phyloP scores from a whole-genome alignment of 2,329 filamentous ascomycete genomes.

The Xylariales sp. region DNA sequence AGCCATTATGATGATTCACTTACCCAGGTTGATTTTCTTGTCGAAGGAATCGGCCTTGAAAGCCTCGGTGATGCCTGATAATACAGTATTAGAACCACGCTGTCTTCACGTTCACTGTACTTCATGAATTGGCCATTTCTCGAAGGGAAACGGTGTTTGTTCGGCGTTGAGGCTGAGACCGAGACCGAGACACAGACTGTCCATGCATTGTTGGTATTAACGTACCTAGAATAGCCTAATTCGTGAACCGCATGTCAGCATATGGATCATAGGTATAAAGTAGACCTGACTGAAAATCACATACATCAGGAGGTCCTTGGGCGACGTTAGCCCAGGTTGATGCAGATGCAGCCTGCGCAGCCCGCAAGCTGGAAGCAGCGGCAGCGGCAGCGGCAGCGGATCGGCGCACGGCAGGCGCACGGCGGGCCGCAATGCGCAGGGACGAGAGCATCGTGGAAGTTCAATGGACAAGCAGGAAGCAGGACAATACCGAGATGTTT shows the following conservation, averaged over 20 bases:
- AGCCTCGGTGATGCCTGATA: constrained; percentile 83
- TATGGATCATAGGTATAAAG: not conserved
- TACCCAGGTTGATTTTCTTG: constrained; percentile 97
- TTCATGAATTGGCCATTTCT: constrained; percentile 17
- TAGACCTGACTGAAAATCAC: constrained; percentile 1
- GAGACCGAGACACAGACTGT: not conserved
- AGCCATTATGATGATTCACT: constrained; percentile 19
- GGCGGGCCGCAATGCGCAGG: constrained; percentile 48
- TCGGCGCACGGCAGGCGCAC: constrained; percentile 34
- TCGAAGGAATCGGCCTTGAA: constrained; percentile 94
- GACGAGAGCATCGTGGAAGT: constrained; percentile 56
- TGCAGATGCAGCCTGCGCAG: constrained; percentile 61
- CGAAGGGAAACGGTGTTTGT: constrained; percentile 13
- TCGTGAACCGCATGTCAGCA: constrained; percentile 31
- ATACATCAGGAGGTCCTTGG: constrained; percentile 71
- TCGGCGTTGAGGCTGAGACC: no score
- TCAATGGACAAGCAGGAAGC: no score
- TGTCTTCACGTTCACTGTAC: constrained; percentile 10
- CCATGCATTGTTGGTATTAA: no score
- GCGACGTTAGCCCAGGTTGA: constrained; percentile 89
- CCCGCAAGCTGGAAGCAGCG: constrained; percentile 33
- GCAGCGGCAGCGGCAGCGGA: constrained; percentile 31
- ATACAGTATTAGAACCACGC: no score
- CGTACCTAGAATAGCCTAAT: constrained; percentile 72
- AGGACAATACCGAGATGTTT: no score